Base-by-base conservation (phyloP, 495 filamentous ascomycete species). In the Trichoderma orchidacearum region DNA sequence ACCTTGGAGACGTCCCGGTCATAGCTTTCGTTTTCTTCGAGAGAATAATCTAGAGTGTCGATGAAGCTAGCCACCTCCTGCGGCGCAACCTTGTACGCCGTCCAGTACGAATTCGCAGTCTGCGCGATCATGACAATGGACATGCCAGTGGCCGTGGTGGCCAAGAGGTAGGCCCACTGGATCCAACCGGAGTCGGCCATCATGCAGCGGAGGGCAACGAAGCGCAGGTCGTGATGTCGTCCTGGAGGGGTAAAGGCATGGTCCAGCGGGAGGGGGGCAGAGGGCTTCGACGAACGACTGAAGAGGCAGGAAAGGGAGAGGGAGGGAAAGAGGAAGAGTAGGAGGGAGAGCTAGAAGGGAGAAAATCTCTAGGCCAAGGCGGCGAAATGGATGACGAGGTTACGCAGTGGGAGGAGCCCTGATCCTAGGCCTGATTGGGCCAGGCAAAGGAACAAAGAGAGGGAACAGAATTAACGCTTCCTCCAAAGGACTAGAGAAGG, bases 21-120 rank as follows among this genome's bases (percentile, higher is more conserved):
- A 65, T 76, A 83, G 64, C 62, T 75, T 67, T 73, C 79, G 65
- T 73, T 77, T 58, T 78, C 72, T 56, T 70, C 64, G 51, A 74
- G 64, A 7, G 73, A 75, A 59, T 66, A 75, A 59, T 77, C 77
- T 30, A 75, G 66, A 31, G 71, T 66, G 38, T 80, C 75, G 58
- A 79, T 61, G 58, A 79, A 77, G 56, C 70, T 72, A 17, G 61
- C 61, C 31, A 78, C 70, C 60, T 79, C 77, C 60, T 60, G 60
- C 30, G 75, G 75, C 18, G 77, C 77, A 52, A 69, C 70, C 11
- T 72, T 30, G 64, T 76, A 80, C 1, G 75, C 75, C 48, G 65
- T 60, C 2, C 68, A 64, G 63, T 76, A 78, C 21, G 66, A 67
- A 51, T 63, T 67, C 28, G 66, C 58, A n/a, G 72, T 62, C 60